Evolutionary conservation across 2,329 filamentous ascomycete species (phyloP).

Genomic region (Colletotrichum viniferum): DNA sequence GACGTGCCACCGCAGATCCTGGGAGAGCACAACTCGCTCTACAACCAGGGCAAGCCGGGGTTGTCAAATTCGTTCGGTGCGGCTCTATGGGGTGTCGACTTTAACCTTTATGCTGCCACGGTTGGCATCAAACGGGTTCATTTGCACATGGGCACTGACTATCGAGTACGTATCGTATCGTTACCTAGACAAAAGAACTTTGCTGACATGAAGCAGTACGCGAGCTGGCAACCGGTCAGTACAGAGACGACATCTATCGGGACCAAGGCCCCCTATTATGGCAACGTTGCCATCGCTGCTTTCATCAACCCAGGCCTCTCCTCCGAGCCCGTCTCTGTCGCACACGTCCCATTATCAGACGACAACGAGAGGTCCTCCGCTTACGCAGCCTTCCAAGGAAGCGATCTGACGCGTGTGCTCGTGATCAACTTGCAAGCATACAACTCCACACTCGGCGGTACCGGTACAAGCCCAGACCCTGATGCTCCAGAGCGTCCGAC

Average conservation of each 20-base stretch:
- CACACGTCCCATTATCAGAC: conserved; percentile 45
- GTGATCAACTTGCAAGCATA: conserved; percentile 64
- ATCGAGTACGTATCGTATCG: conserved; percentile 42
- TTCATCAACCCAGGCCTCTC: conserved; percentile 53
- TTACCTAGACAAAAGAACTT: background rate
- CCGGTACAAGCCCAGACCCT: conserved; percentile 29
- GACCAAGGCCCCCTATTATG: conserved; percentile 70
- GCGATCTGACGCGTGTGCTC: conserved; percentile 49
- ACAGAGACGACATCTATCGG: conserved; percentile 54
- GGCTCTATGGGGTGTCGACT: conserved; percentile 68
- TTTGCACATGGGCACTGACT: conserved; percentile 69
- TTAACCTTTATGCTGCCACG: conserved; percentile 61
- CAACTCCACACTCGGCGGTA: conserved; percentile 59
- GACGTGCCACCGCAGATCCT: conserved; percentile 60
- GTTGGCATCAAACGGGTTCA: conserved; percentile 61
- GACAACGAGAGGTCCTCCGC: conserved; percentile 47
- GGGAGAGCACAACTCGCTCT: conserved; percentile 67
- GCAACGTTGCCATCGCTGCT: conserved; percentile 61
- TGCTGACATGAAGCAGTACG: conserved; percentile 43
- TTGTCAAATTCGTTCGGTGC: conserved; percentile 70
- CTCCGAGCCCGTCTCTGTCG: conserved; percentile 43
- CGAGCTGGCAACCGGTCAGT: conserved; percentile 62
- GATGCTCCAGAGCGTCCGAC: conserved; percentile 31
- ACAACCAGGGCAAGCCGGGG: conserved; percentile 64
- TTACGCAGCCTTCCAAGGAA: conserved; percentile 58